phyloP scores from a whole-genome alignment of 345 rosid species.

The Cardiospermum halicacabum region DNA sequence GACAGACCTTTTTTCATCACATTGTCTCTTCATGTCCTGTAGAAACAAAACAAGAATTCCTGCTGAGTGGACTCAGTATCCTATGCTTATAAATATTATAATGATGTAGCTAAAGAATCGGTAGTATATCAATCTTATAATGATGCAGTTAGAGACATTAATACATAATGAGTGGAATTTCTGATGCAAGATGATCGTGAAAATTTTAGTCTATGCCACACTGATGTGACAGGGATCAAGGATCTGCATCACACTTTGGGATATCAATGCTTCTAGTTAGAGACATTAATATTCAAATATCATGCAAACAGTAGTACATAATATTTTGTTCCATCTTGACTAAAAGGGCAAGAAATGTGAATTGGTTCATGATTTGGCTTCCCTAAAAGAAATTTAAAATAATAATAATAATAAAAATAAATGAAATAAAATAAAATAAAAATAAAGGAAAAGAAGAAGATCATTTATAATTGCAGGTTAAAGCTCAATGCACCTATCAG shows the following conservation, averaged over 20 bases:
- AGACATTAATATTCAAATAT: conserved; percentile 5
- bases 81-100: background rate
- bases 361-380: background rate
- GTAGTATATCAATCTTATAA: too few relatives aligned
- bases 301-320: background rate
- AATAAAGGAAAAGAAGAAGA: background rate
- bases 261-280: background rate
- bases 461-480: background rate
- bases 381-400: too few relatives aligned
- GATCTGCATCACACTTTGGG: background rate
- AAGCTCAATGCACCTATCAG: background rate
- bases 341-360: background rate
- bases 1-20: conserved; percentile 86
- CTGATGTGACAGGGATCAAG: background rate
- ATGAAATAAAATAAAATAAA: too few relatives aligned
- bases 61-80: conserved; percentile 15
- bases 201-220: conserved; percentile 1
- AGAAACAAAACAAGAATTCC: conserved; percentile 17
- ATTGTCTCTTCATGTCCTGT: conserved; percentile 99
- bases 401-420: too few relatives aligned
- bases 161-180: too few relatives aligned
- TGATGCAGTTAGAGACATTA: too few relatives aligned
- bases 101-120: background rate
- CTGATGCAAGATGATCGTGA: conserved; percentile 1
- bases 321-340: background rate